These are phyloP conservation scores for Neofusicoccum cordaticola DNA, from an alignment of 2,329 filamentous ascomycete genomes.

Conservation along the genomic window DNA sequence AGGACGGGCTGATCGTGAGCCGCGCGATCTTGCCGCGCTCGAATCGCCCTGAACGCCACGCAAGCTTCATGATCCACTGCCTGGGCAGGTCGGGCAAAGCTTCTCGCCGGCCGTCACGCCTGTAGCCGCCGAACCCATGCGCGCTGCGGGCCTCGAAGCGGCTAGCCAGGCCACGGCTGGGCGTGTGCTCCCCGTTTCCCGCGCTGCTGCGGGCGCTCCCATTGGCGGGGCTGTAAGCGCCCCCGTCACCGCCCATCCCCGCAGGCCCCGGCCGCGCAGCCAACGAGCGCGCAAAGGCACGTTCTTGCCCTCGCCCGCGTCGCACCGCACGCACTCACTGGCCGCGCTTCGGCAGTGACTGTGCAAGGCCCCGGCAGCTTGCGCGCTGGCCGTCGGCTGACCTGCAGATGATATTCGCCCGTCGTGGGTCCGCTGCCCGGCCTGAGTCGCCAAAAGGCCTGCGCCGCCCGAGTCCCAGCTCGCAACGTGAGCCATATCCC, in stretches of 20 bases:
- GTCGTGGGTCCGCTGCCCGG: neutral
- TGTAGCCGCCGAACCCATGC: conserved; percentile 5
- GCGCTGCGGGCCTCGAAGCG: neutral
- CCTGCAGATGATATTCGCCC: conserved; percentile 8
- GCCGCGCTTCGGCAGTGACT: conserved; percentile 9
- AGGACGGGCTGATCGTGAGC: neutral
- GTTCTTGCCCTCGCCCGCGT: conserved; percentile 5
- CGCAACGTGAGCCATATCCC: neutral
- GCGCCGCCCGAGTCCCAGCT: neutral
- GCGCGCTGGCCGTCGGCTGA: conserved; percentile 10
- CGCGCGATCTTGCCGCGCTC: neutral
- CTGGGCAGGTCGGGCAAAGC: conserved; percentile 4
- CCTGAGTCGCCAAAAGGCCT: conserved; percentile 8
- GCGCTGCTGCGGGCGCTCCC: neutral
- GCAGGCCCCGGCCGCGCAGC: neutral
- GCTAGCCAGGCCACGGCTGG: conserved; percentile 6
- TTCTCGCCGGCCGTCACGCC: neutral
- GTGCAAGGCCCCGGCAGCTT: conserved; percentile 6
- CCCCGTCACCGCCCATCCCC: conserved; percentile 9
- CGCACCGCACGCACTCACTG: conserved; percentile 7
- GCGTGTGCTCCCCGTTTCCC: neutral
- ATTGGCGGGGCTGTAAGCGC: conserved; percentile 6
- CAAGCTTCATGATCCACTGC: conserved; percentile 3
- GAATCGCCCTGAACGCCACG: neutral
- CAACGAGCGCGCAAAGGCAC: conserved; percentile 12